Conservation (phyloP, 495 filamentous ascomycete genomes). For the Tuber magnatum region DNA sequence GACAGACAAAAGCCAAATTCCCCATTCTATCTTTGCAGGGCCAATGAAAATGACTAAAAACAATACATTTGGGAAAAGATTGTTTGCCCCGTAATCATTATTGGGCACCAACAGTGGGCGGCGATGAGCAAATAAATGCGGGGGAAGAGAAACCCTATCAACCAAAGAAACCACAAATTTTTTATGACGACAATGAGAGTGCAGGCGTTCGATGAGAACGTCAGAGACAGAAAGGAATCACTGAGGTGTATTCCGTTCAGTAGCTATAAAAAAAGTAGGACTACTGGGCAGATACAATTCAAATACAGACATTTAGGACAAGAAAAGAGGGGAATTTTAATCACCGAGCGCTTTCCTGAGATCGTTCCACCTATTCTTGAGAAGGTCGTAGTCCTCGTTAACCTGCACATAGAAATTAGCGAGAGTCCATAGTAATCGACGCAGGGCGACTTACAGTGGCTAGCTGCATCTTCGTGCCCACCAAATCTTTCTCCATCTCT, state of each 20-base stretch:
- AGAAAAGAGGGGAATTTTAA: conserved; percentile 21
- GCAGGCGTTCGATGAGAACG: conserved; percentile 1
- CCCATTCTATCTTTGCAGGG: not conserved
- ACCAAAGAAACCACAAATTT: conserved; percentile 17
- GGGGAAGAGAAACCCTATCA: conserved; percentile 7
- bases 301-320: conserved; percentile 9
- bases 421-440: conserved; percentile 4
- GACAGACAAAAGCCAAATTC: not conserved
- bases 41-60: not conserved
- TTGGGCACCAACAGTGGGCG: conserved; percentile 19
- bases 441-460: conserved; percentile 62
- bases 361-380: conserved; percentile 74
- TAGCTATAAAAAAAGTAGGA: conserved; percentile 11
- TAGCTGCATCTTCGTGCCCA: conserved; percentile 88
- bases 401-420: conserved; percentile 46
- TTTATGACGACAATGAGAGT: conserved; percentile 3
- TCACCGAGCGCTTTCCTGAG: conserved; percentile 59
- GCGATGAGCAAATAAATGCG: conserved; percentile 17
- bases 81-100: conserved; percentile 22
- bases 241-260: conserved; percentile 9
- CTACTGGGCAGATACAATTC: conserved; percentile 2
- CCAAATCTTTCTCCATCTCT: conserved; percentile 90
- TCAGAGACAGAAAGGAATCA: conserved; percentile 5
- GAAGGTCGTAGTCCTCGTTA: conserved; percentile 64
- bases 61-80: not conserved